Percentiles rank a stretch among this genome's conserved stretches.
Evolutionary conservation across 1,284 basidiomycete species (phyloP).

Genomic region (Tremellales sp.): DNA sequence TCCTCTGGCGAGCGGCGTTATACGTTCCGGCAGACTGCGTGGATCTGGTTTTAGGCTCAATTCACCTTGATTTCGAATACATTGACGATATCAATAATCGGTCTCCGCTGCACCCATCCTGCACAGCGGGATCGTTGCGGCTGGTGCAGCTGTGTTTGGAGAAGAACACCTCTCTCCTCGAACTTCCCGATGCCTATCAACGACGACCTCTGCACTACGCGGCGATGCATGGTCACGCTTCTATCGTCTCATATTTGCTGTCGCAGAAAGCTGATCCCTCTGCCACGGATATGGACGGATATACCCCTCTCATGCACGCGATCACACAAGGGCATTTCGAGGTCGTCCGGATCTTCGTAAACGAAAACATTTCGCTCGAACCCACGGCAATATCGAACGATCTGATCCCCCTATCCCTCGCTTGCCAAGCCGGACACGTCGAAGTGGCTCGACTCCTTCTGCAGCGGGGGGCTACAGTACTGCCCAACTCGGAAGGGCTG

Average conservation of each 20-base stretch:
- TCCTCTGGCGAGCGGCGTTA: slow-evolving; percentile 85
- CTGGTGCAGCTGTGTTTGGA: slow-evolving; percentile 79
- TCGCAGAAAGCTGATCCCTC: slow-evolving; percentile 63
- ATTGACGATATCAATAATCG: slow-evolving; percentile 97
- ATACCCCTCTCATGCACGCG: slow-evolving; percentile 88
- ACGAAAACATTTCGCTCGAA: slow-evolving; percentile 57
- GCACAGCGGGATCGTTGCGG: slow-evolving; percentile 75
- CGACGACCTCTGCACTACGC: slow-evolving; percentile 94
- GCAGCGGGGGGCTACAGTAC: slow-evolving; percentile 68
- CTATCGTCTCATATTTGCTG: slow-evolving; percentile 73
- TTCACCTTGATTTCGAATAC: slow-evolving; percentile 84
- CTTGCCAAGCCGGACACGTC: slow-evolving; percentile 83
- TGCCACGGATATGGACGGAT: slow-evolving; percentile 85
- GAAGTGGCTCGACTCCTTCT: slow-evolving; percentile 78
- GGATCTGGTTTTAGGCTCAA: slow-evolving; percentile 67
- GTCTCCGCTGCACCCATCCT: slow-evolving; percentile 90
- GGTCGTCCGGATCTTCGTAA: slow-evolving; percentile 72
- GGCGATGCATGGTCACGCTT: slow-evolving; percentile 83
- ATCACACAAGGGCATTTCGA: slow-evolving; percentile 79
- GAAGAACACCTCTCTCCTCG: slow-evolving; percentile 47
- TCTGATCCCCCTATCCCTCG: slow-evolving; percentile 82
- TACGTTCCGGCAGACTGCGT: slow-evolving; percentile 69
- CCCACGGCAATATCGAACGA: slow-evolving; percentile 60
- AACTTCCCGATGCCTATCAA: slow-evolving; percentile 63
- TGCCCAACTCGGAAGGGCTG: slow-evolving; percentile 89